phyloP scores from a whole-genome alignment of 148 eudicot species.

The Rhododendron simsii region DNA sequence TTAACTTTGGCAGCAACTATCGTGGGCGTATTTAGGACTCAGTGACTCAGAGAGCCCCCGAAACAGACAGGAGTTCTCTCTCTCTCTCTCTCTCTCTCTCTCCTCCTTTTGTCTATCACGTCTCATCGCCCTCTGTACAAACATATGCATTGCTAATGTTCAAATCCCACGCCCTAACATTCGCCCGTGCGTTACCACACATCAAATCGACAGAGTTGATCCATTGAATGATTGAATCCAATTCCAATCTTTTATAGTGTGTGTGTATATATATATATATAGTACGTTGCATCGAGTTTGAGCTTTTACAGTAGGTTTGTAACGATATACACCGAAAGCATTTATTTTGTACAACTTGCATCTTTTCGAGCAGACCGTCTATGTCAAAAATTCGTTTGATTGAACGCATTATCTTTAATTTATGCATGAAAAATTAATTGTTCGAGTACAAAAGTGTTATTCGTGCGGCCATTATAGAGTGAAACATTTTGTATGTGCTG shows the following conservation, averaged over 20 bases:
- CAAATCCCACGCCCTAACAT: not conserved
- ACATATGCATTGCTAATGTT: not conserved
- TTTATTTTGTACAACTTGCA: too few species aligned
- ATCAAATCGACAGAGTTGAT: not conserved
- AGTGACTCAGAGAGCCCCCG: not conserved
- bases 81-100: not conserved
- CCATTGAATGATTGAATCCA: not conserved
- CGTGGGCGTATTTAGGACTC: conserved; percentile 18
- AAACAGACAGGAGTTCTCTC: not conserved
- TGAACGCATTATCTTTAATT: too few species aligned
- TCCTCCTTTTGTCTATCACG: conserved; percentile 16
- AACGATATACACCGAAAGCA: too few species aligned
- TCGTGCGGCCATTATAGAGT: too few species aligned
- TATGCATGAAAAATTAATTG: too few species aligned
- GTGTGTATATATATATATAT: too few species aligned
- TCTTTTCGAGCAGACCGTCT: too few species aligned
- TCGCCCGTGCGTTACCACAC: not conserved
- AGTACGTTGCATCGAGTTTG: too few species aligned
- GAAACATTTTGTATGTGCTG: too few species aligned
- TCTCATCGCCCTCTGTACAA: conserved; percentile 22
- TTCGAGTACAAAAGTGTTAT: too few species aligned
- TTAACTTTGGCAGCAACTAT: conserved; percentile 28
- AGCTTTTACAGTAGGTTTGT: too few species aligned
- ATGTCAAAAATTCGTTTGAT: too few species aligned
- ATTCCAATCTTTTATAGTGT: not conserved